A percentile compares a stretch with the other conserved stretches of the same genome.
These are phyloP conservation scores for Cronartium quercuum DNA, from an alignment of 1,284 basidiomycete genomes.

Conservation along the genomic window DNA sequence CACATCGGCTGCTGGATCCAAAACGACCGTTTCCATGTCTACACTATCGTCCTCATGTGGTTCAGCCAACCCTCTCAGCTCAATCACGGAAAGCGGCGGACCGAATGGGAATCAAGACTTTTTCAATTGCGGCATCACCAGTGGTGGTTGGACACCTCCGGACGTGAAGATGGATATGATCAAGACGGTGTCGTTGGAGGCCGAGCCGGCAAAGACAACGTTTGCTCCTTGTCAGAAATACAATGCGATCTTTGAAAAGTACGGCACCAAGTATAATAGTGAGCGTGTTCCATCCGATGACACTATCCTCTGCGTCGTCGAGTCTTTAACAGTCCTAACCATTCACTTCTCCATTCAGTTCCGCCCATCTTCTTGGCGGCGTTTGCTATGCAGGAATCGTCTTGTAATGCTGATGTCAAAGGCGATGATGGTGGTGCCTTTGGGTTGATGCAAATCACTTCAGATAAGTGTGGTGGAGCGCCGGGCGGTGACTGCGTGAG, in stretches of 20 bases:
- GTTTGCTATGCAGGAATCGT: constrained; percentile 74
- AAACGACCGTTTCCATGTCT: not conserved
- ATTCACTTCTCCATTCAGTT: constrained; percentile 48
- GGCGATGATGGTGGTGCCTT: constrained; percentile 70
- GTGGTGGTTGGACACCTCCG: constrained; percentile 18
- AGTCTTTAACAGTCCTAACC: not conserved
- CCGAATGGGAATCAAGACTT: constrained; percentile 25
- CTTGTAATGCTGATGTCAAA: constrained; percentile 63
- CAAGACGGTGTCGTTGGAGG: constrained; percentile 4
- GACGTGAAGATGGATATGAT: constrained; percentile 18
- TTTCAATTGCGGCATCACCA: constrained; percentile 21
- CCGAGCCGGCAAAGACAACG: constrained; percentile 29
- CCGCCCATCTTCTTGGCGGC: constrained; percentile 71
- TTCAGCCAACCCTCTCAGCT: not conserved
- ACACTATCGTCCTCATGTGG: constrained; percentile 4
- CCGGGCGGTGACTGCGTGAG: constrained; percentile 61
- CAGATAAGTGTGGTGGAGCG: constrained; percentile 67
- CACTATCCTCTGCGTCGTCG: not conserved
- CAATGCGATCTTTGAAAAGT: constrained; percentile 22
- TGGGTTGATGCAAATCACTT: constrained; percentile 74
- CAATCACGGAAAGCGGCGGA: constrained; percentile 8
- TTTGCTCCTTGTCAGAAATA: constrained; percentile 24
- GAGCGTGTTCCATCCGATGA: not conserved
- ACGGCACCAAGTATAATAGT: constrained; percentile 9
- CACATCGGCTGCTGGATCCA: not conserved